A percentile compares a stretch with the other conserved stretches of the same genome.
phyloP scores from a whole-genome alignment of 2,329 filamentous ascomycete genomes.

The Nemania bipapillata region DNA sequence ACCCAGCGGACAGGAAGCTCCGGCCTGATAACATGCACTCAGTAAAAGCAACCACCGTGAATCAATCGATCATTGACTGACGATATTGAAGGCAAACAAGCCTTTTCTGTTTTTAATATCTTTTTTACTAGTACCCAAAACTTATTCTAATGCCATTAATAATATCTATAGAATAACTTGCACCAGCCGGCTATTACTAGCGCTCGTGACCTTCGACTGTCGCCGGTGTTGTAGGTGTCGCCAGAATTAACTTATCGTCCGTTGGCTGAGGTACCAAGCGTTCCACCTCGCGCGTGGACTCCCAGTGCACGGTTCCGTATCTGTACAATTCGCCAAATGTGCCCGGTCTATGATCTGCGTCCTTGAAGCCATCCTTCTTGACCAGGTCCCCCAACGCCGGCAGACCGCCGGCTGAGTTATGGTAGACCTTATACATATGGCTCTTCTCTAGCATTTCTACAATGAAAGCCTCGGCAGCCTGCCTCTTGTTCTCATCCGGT shows the following conservation, averaged over 20 bases:
- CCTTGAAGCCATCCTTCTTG: constrained; percentile 41
- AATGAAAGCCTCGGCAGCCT: constrained; percentile 49
- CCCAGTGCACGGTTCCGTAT: constrained; percentile 53
- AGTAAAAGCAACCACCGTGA: too few species aligned
- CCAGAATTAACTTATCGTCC: constrained; percentile 44
- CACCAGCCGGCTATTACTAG: neutral
- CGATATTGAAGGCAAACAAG: too few species aligned
- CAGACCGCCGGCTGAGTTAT: constrained; percentile 50
- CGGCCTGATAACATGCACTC: too few species aligned
- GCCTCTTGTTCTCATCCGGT: constrained; percentile 44
- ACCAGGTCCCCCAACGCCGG: constrained; percentile 52
- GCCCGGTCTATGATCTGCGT: constrained; percentile 49
- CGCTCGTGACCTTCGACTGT: neutral
- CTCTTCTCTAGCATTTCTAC: constrained; percentile 52
- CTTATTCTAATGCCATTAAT: too few species aligned
- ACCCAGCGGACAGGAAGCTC: too few species aligned
- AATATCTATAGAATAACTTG: too few species aligned
- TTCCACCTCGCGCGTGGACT: constrained; percentile 46
- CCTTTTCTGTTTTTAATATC: too few species aligned
- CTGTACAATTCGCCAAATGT: constrained; percentile 53
- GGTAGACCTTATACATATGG: constrained; percentile 54
- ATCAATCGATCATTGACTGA: too few species aligned
- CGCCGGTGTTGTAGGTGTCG: constrained; percentile 41
- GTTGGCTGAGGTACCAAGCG: constrained; percentile 40
- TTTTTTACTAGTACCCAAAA: too few species aligned